Evolutionary conservation across 352 stramenopile species (phyloP), one percentile per base, ranked within the genome.

Genomic region (Phytophthora multivora): DNA sequence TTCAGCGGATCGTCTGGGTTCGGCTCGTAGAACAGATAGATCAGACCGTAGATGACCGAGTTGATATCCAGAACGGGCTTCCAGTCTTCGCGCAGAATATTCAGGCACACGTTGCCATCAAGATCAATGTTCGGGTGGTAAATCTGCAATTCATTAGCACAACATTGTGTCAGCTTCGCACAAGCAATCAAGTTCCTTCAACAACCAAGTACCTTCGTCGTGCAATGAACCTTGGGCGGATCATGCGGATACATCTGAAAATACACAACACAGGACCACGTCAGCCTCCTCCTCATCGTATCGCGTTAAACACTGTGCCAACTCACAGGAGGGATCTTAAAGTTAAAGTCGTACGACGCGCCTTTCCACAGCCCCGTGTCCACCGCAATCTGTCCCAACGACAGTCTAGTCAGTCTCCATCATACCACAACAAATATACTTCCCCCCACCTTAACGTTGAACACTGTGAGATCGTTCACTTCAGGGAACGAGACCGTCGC

Each of bases 1-100:
- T 99, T 99, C 43, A 99, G 85, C 21, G 97, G 97, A 71, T 99
- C 97, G 73, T 99, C 96, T 23, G 97, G 96, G 82, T 99, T 99
- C 33, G 97, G 97, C 72, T 99, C 97, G 77, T 99, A 99, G 80
- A 99, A 99, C 40, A 99, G 80, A 74, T 99, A 99, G 81, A 99
- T 99, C 41, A 99, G 77, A 43, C 97, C 96, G 79, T 99, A 99
- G 75, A 99, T 99, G 68, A 99, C 97, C 18, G 96, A 95, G 79
- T 99, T 99, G 74, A 99, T 99, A 80, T 99, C 97, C 61, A 99
- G 78, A 45, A 99, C 97, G 16, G 83, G 97, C 71, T 99, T 99
- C 97, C 97, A 99, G 88, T 99, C 97, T 67, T 99, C 96, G 40
- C 97, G 87, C 48, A 99, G 76, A 64, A 98, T 98, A 77, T 98